A percentile compares a stretch with the other conserved stretches of the same genome.
These are phyloP conservation scores for Coemansia sp. DNA, from an alignment of 192 early-diverging fungal species.

Conservation along the genomic window DNA sequence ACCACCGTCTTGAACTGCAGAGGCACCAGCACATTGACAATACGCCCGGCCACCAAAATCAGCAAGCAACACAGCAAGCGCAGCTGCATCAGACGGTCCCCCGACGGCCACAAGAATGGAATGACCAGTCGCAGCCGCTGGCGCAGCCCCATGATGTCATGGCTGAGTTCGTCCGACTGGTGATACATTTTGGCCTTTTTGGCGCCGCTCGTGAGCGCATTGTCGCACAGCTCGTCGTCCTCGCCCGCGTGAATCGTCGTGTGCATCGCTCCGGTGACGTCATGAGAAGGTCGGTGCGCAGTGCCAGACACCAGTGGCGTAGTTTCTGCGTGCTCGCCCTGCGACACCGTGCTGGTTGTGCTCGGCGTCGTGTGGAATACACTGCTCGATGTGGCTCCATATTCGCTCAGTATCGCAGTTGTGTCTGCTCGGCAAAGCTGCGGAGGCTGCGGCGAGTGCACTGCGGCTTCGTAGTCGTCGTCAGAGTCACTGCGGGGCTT, in stretches of 20 bases:
- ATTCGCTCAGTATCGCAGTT: background rate
- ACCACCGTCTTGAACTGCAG: slow-evolving; percentile 82
- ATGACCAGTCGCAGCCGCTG: slow-evolving; percentile 63
- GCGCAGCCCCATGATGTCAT: slow-evolving; percentile 46
- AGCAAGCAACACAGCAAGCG: slow-evolving; percentile 69
- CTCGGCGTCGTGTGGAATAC: slow-evolving; percentile 11
- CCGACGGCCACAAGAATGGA: slow-evolving; percentile 84
- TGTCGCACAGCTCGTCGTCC: background rate
- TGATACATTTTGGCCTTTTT: slow-evolving; percentile 55
- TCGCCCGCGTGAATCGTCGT: slow-evolving; percentile 3
- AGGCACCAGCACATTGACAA: slow-evolving; percentile 85
- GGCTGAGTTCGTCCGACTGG: slow-evolving; percentile 49
- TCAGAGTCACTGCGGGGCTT: background rate
- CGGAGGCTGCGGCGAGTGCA: background rate
- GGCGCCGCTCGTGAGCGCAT: slow-evolving; percentile 46
- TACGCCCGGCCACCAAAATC: slow-evolving; percentile 61
- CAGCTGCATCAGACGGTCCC: slow-evolving; percentile 61
- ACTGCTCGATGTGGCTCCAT: slow-evolving; percentile 16
- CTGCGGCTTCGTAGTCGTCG: background rate
- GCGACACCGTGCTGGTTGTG: slow-evolving; percentile 19
- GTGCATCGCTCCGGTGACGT: background rate
- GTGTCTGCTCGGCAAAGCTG: background rate
- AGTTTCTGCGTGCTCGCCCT: slow-evolving; percentile 15
- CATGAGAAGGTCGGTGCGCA: background rate
- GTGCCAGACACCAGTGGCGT: slow-evolving; percentile 26